phyloP scores from a whole-genome alignment of 2,329 filamentous ascomycete species.

The Colletotrichum gigasporum region DNA sequence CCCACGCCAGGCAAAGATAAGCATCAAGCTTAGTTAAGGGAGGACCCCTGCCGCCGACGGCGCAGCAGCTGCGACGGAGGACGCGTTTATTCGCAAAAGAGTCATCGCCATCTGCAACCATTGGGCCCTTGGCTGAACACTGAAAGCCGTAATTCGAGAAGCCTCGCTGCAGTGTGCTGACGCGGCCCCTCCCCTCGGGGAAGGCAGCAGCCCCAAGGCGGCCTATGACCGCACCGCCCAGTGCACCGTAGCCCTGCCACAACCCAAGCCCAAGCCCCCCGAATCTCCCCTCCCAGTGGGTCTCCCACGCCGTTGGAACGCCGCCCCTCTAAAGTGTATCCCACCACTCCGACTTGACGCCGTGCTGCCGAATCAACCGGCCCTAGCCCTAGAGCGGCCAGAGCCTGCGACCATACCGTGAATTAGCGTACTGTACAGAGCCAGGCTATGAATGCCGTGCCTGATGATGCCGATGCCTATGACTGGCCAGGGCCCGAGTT shows the following conservation, averaged over 20 bases:
- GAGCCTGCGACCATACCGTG: background rate
- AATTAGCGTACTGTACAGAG: slow-evolving; percentile 7
- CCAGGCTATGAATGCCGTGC: slow-evolving; percentile 19
- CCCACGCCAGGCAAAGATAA: slow-evolving; percentile 22
- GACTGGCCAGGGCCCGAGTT: slow-evolving; percentile 6
- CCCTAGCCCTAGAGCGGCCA: slow-evolving; percentile 16
- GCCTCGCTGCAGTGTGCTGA: slow-evolving; percentile 23
- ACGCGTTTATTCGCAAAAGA: slow-evolving; percentile 7
- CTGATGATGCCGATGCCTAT: slow-evolving; percentile 1
- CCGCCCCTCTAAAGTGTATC: slow-evolving; percentile 7
- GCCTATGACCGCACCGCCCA: slow-evolving; percentile 12
- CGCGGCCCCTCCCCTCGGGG: slow-evolving; percentile 12
- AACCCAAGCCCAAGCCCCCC: background rate
- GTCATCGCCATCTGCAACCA: background rate
- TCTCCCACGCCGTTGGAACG: slow-evolving; percentile 23
- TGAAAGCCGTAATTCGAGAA: slow-evolving; percentile 1
- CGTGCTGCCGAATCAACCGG: slow-evolving; percentile 17
- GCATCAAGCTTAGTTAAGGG: slow-evolving; percentile 23
- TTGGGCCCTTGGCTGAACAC: background rate
- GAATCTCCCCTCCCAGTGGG: slow-evolving; percentile 8
- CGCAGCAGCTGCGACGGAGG: slow-evolving; percentile 1
- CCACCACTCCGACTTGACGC: slow-evolving; percentile 9
- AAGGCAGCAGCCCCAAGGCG: slow-evolving; percentile 22
- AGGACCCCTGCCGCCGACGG: slow-evolving; percentile 1
- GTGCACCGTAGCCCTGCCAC: background rate